Conservation (phyloP, 2,329 filamentous ascomycete genomes). For the Clonostachys rhizophaga region DNA sequence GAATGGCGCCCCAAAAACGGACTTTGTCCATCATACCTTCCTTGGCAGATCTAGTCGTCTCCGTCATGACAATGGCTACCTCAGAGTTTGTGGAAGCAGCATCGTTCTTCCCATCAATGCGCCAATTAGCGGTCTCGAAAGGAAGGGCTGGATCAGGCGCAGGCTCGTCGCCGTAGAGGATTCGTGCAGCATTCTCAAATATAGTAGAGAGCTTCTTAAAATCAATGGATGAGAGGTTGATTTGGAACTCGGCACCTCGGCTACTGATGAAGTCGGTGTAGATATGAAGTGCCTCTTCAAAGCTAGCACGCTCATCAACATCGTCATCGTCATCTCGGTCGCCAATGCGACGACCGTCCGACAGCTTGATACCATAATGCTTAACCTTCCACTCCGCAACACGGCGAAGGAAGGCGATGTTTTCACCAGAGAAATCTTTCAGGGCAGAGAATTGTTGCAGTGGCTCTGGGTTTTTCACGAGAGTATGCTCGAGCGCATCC, state of each 20-base stretch:
- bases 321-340: constrained; percentile 10
- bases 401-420: constrained; percentile 61
- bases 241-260: constrained; percentile 58
- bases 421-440: constrained; percentile 66
- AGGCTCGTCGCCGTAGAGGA: constrained; percentile 31
- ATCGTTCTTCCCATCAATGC: constrained; percentile 8
- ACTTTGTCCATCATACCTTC: constrained; percentile 13
- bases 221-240: constrained; percentile 59
- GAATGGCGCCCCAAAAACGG: constrained; percentile 35
- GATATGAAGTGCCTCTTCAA: constrained; percentile 53
- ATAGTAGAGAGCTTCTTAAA: constrained; percentile 47
- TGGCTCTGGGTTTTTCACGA: constrained; percentile 52
- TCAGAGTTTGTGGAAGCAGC: constrained; percentile 12
- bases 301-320: constrained; percentile 39
- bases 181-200: constrained; percentile 49
- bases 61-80: constrained; percentile 9
- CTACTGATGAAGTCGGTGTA: constrained; percentile 58
- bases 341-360: constrained; percentile 6
- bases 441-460: constrained; percentile 61
- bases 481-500: constrained; percentile 56
- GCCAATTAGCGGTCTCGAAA: constrained; percentile 26
- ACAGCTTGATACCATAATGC: constrained; percentile 14
- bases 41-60: constrained; percentile 5
- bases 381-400: constrained; percentile 35
- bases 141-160: constrained; percentile 36